Conservation (phyloP, 1,139 yeast genomes). For the Pichia sp. region DNA sequence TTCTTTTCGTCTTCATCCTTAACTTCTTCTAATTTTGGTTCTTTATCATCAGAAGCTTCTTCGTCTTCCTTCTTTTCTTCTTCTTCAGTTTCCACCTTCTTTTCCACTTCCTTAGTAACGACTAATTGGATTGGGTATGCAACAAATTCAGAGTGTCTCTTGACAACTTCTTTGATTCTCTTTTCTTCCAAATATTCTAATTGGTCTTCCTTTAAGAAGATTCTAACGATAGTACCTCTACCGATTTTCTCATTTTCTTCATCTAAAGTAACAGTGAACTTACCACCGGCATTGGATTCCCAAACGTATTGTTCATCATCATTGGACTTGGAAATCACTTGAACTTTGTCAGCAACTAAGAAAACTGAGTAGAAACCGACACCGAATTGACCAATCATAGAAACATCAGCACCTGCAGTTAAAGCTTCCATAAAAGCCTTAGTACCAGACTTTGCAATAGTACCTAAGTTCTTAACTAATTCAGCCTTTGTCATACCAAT, state of each 20-base stretch:
- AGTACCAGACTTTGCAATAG: slow-evolving; percentile 99
- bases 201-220: slow-evolving; percentile 98
- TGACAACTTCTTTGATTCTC: slow-evolving; percentile 98
- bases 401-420: slow-evolving; percentile 98
- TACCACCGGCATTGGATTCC: slow-evolving; percentile 99
- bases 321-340: slow-evolving; percentile 96
- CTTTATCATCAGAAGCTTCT: slow-evolving; percentile 57
- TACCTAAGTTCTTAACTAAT: slow-evolving; percentile 98
- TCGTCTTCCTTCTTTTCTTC: slow-evolving; percentile 46
- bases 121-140: slow-evolving; percentile 98
- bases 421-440: slow-evolving; percentile 99
- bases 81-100: slow-evolving; percentile 60
- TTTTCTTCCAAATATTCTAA: slow-evolving; percentile 98
- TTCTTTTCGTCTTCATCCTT: slow-evolving; percentile 54
- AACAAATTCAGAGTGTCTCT: slow-evolving; percentile 99
- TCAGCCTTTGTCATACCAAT: slow-evolving; percentile 99
- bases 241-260: slow-evolving; percentile 76
- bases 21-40: slow-evolving; percentile 71
- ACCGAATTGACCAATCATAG: slow-evolving; percentile 99
- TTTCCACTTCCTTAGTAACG: slow-evolving; percentile 97
- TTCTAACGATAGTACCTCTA: slow-evolving; percentile 94
- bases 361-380: slow-evolving; percentile 99
- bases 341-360: slow-evolving; percentile 98
- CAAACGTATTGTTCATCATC: slow-evolving; percentile 99
- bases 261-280: slow-evolving; percentile 92